Conservation (phyloP, 139 green algal species). For the Tetraselmis chui region DNA sequence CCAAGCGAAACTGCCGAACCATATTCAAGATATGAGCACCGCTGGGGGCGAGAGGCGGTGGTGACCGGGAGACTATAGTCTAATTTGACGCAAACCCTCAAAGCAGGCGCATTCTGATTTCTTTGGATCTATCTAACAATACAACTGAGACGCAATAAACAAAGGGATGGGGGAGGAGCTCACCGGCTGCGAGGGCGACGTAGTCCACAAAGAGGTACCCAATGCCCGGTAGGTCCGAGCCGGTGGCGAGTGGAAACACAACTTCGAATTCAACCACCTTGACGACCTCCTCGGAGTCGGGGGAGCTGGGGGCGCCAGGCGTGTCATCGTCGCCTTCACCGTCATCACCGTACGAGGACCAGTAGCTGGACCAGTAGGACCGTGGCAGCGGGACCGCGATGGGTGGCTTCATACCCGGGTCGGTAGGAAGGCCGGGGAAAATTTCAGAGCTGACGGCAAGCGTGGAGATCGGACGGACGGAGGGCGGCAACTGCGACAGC, state of each 20-base stretch:
- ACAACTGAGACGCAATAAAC: too few relatives aligned
- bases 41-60: too few relatives aligned
- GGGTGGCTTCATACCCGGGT: not conserved
- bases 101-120: too few relatives aligned
- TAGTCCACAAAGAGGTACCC: not conserved
- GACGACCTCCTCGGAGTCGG: not conserved
- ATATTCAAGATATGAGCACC: too few relatives aligned
- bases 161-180: too few relatives aligned
- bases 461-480: not conserved
- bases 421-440: not conserved
- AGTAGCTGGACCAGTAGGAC: not conserved
- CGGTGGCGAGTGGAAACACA: not conserved
- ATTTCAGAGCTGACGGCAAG: not conserved
- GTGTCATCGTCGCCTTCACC: too few relatives aligned
- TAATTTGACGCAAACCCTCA: too few relatives aligned
- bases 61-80: too few relatives aligned
- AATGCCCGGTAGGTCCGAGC: not conserved
- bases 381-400: not conserved
- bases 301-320: not conserved
- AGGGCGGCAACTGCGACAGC: not conserved
- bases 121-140: too few relatives aligned
- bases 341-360: not conserved
- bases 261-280: not conserved
- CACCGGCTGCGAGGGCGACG: not conserved
- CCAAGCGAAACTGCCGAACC: too few relatives aligned